Base-by-base conservation (phyloP, 2,329 filamentous ascomycete species). In the Fusarium marasasianum region DNA sequence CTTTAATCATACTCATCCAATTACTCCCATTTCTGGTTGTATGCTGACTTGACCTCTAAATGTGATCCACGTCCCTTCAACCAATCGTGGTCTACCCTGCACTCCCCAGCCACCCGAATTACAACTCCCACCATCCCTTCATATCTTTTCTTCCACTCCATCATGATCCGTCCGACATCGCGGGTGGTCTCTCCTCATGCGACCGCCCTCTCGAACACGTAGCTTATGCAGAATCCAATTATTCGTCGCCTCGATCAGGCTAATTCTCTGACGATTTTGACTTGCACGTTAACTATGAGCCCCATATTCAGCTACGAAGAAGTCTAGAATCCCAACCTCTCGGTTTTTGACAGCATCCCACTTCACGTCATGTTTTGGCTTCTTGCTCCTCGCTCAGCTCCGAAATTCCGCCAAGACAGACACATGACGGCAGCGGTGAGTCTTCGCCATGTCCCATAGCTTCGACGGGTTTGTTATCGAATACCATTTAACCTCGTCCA, bases 31-130 rank as follows among this genome's bases (percentile, higher is more conserved):
- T 33, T 44, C 54, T 50, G 48, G 41, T 45, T 40, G 40, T 24
- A 11, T 35, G 33, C 31, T 35, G 48, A 51, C 31, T 61, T 41
- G 40, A 48, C 44, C 24, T 41, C 51, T 26, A 33, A 29, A 55
- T 63, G 48, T 31, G 33, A 33, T 66, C 57, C 63, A 53, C 48
- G 57, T 8, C 24, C 29, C 15, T 15, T 63, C 48, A 40, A 51
- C 60, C 62, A 68, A 66, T 67, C 66, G 64, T 57, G 64, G 31
- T 44, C 41, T 76, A 74, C 73, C 71, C 73, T 76, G 63, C 51
- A 73, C 61, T 71, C 47, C 77, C 77, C 77, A 78, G 51, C 77
- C 77, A 75, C 75, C 74, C 62, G 54, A 64, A 73, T 78, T 77
- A 50, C 62, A 47, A 65, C 53, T 68, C 48, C 59, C 43, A 70